Percentiles rank a stretch among this genome's conserved stretches.
phyloP scores from a whole-genome alignment of 495 filamentous ascomycete species.

The Daldinia vernicosa region DNA sequence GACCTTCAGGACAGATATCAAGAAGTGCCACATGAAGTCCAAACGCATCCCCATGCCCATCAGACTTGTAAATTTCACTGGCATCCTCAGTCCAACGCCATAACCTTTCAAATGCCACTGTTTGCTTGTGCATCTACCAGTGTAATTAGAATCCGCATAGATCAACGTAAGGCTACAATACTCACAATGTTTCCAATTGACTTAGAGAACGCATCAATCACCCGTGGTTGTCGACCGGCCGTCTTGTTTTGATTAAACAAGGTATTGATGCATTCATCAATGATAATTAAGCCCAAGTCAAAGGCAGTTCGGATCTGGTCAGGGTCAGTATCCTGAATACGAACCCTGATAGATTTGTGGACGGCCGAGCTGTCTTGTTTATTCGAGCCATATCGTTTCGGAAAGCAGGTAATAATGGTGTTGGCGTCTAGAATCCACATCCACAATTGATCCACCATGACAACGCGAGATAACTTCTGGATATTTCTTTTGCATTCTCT shows the following conservation, averaged over 20 bases:
- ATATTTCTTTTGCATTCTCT: conserved; percentile 48
- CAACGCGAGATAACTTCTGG: conserved; percentile 63
- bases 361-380: conserved; percentile 73
- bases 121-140: conserved; percentile 51
- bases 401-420: conserved; percentile 74
- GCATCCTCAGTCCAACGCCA: conserved; percentile 50
- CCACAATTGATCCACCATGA: conserved; percentile 83
- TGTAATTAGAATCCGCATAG: too few relatives aligned
- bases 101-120: conserved; percentile 48
- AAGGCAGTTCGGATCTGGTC: conserved; percentile 73
- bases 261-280: conserved; percentile 68
- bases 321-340: conserved; percentile 47
- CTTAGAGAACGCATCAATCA: conserved; percentile 74
- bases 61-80: conserved; percentile 38
- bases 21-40: conserved; percentile 61
- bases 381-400: conserved; percentile 71
- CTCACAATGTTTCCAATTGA: conserved; percentile 54
- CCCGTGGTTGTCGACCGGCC: conserved; percentile 68
- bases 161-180: too few relatives aligned
- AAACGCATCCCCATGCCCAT: conserved; percentile 34
- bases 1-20: conserved; percentile 72
- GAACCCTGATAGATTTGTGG: conserved; percentile 63
- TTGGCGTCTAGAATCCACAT: conserved; percentile 75
- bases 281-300: conserved; percentile 72
- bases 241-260: conserved; percentile 70